A percentile compares a stretch with the other conserved stretches of the same genome.
phyloP scores from a whole-genome alignment of 2,329 filamentous ascomycete species.

The Curvularia verruculosa region DNA sequence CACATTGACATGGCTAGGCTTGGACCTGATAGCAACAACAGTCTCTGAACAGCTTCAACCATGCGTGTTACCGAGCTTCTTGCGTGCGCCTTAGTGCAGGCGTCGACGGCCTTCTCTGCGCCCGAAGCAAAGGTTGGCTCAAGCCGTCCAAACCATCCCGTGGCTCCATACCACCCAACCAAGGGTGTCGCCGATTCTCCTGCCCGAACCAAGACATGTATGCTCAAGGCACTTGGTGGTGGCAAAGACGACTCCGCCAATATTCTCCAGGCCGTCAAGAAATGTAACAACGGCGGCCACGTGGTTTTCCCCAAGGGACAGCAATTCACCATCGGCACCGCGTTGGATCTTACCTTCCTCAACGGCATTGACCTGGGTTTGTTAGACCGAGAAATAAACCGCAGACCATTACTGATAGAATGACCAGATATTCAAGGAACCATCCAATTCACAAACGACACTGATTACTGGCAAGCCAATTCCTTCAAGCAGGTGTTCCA shows the following conservation, averaged over 20 bases:
- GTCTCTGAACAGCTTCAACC: constrained; percentile 2
- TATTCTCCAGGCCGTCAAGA: constrained; percentile 61
- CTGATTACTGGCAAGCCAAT: constrained; percentile 70
- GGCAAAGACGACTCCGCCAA: constrained; percentile 58
- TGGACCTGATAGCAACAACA: background rate
- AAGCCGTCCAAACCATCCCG: constrained; percentile 42
- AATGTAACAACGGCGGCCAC: constrained; percentile 68
- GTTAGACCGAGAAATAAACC: background rate
- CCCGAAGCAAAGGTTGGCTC: constrained; percentile 21
- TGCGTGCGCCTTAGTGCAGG: constrained; percentile 34
- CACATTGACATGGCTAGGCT: constrained; percentile 1
- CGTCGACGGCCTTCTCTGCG: constrained; percentile 29
- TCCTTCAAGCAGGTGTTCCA: constrained; percentile 70
- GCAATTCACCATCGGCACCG: constrained; percentile 67
- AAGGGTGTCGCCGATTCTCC: constrained; percentile 45
- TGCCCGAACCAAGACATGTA: constrained; percentile 47
- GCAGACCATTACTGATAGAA: constrained; percentile 4
- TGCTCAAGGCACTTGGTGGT: constrained; percentile 47
- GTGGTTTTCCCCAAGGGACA: constrained; percentile 63
- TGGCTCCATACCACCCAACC: constrained; percentile 46
- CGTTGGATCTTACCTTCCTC: constrained; percentile 69
- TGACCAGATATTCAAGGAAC: constrained; percentile 62
- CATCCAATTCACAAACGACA: constrained; percentile 69
- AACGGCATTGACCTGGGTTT: constrained; percentile 66
- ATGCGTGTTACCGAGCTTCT: constrained; percentile 39